Percentiles rank a stretch among this genome's conserved stretches.
Evolutionary conservation across 768 basidiomycete genomes (phyloP).

Genomic region (Macrolepiota fuliginosa): DNA sequence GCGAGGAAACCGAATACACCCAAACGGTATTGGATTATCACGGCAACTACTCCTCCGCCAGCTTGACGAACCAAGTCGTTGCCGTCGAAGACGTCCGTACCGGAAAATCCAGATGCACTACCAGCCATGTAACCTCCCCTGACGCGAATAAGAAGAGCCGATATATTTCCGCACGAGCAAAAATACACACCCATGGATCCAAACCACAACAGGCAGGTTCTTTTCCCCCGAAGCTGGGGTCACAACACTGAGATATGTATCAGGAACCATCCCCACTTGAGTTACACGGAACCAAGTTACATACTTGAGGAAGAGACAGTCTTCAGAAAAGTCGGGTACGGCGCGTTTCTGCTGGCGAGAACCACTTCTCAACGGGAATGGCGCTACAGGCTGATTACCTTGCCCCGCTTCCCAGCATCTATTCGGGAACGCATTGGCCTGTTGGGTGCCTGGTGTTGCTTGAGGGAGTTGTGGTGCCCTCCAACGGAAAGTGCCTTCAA

Average conservation of each 20-base stretch:
- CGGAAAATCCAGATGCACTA: slow-evolving; percentile 18
- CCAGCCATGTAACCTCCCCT: slow-evolving; percentile 32
- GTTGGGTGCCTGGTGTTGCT: background rate
- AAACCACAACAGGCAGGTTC: slow-evolving; percentile 36
- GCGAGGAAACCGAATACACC: slow-evolving; percentile 47
- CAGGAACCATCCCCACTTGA: background rate
- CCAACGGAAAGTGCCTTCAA: slow-evolving; percentile 11
- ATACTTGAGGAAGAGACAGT: slow-evolving; percentile 40
- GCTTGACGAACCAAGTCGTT: slow-evolving; percentile 34
- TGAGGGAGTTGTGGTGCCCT: slow-evolving; percentile 6
- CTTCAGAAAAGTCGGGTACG: slow-evolving; percentile 24
- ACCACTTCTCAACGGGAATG: background rate
- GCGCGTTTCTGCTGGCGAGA: background rate
- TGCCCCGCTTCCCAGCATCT: background rate
- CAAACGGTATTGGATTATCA: slow-evolving; percentile 42
- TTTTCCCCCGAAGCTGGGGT: slow-evolving; percentile 29
- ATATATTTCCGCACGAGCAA: background rate
- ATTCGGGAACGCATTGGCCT: slow-evolving; percentile 1
- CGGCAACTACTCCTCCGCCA: slow-evolving; percentile 31
- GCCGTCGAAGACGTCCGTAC: slow-evolving; percentile 21
- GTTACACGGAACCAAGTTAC: background rate
- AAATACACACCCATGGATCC: slow-evolving; percentile 36
- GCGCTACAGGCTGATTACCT: background rate
- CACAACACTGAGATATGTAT: slow-evolving; percentile 26
- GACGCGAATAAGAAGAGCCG: background rate